These are phyloP conservation scores for Raphanus raphanistrum DNA, from an alignment of 345 rosid species.

Conservation along the genomic window DNA sequence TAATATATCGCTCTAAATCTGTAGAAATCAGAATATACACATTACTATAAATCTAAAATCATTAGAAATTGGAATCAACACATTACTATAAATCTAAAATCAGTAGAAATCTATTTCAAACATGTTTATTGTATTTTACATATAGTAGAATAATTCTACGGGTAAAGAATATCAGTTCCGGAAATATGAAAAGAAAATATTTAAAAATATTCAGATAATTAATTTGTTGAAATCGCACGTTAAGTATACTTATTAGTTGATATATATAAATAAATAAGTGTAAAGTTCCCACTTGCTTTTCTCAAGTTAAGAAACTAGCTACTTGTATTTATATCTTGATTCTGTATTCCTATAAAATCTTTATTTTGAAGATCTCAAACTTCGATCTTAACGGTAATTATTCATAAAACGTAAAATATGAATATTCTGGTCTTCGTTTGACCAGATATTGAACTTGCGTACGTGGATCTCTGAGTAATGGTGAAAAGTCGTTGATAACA, in stretches of 20 bases:
- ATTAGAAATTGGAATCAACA: too few relatives aligned
- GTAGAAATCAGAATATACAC: too few relatives aligned
- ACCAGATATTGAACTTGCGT: not conserved
- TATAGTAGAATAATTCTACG: too few relatives aligned
- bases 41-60: too few relatives aligned
- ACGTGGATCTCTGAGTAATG: not conserved
- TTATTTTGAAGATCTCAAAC: not conserved
- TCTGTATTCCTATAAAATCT: not conserved
- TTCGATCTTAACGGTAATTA: conserved; percentile 17
- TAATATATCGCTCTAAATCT: too few relatives aligned
- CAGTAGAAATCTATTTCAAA: too few relatives aligned
- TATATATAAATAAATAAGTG: not conserved
- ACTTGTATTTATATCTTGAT: not conserved
- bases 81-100: too few relatives aligned
- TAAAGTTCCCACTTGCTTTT: conserved; percentile 7
- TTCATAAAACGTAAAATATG: not conserved
- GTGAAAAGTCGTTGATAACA: not conserved
- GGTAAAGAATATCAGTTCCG: too few relatives aligned
- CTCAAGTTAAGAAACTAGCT: not conserved
- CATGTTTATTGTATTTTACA: too few relatives aligned
- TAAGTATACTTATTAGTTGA: conserved; percentile 15
- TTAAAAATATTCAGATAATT: too few relatives aligned
- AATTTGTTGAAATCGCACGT: too few relatives aligned
- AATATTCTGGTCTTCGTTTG: not conserved
- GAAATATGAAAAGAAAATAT: too few relatives aligned